Percentiles rank a stretch among this genome's conserved stretches.
Conservation (phyloP, 108 stramenopile genomes). For the Stephanodiscus minutulus region DNA sequence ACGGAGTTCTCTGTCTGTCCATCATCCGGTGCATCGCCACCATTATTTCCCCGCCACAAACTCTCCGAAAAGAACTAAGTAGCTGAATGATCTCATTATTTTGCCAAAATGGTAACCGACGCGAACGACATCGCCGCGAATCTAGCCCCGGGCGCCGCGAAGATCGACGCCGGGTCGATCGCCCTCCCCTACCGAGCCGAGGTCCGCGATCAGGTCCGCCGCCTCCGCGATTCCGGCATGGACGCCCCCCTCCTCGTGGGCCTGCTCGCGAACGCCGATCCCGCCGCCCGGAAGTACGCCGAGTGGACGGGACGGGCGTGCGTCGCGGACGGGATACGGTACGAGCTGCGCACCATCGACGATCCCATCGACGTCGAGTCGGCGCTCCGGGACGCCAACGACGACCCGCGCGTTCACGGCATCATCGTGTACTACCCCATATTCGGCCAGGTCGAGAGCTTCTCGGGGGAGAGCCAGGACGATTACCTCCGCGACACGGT, state of each 20-base stretch:
- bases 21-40: no score
- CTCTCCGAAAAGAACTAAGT: no score
- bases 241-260: slow-evolving; percentile 94
- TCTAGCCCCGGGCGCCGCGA: slow-evolving; percentile 46
- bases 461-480: slow-evolving; percentile 92
- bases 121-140: not conserved
- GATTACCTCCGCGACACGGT: slow-evolving; percentile 96
- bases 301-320: slow-evolving; percentile 96
- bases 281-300: slow-evolving; percentile 92
- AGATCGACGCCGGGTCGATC: slow-evolving; percentile 81
- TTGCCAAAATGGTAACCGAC: no score
- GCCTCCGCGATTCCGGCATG: slow-evolving; percentile 65
- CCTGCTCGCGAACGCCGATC: slow-evolving; percentile 91
- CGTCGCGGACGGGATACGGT: slow-evolving; percentile 88
- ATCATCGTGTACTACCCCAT: slow-evolving; percentile 99
- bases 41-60: no score
- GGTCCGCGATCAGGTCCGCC: slow-evolving; percentile 76
- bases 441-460: slow-evolving; percentile 93
- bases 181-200: slow-evolving; percentile 90
- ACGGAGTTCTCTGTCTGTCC: no score
- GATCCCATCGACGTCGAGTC: slow-evolving; percentile 90
- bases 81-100: no score
- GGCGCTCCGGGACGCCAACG: slow-evolving; percentile 88
- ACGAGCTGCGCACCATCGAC: slow-evolving; percentile 84
- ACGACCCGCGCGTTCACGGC: slow-evolving; percentile 93